Base-by-base conservation (phyloP, 2,329 filamentous ascomycete genomes). In the Penicillium sclerotiorum region DNA sequence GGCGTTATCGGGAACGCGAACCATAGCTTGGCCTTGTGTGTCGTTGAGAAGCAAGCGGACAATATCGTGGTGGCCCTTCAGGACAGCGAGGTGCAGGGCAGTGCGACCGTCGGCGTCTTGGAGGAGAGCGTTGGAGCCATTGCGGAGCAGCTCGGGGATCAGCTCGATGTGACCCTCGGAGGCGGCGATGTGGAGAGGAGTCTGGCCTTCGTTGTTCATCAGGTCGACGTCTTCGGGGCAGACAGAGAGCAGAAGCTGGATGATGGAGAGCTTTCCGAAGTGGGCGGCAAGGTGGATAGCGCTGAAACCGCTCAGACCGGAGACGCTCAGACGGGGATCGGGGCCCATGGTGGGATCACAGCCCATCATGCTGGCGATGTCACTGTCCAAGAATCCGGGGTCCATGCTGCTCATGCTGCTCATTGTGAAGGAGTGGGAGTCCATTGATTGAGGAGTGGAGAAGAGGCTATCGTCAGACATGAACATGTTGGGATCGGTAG, bases 201-300 rank as follows among this genome's bases (percentile, higher is more conserved):
- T 43, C 33, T 43, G 40, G 9, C 27, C 40, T 18, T 43, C 40
- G 40, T 43, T 27, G 12, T 43, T 43, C 18, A 32, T 17, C 5
- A 43, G 27, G 22, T 43, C 40, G 3, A 43, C 40, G 33, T 43
- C 40, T 17, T 43, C 40, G 40, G 40, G 40, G 27, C 40, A 43
- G 22, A 30, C 30, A 22, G 40, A 43, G 20, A 43, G 27, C 3
- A 43, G 20, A 23, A 43, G 40, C 12, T 30, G 40, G 22, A 43
- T 43, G 18, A 43, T 43, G 13, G 40, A 43, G 18, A 43, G 22
- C 22, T 43, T 43, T 6, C 40, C 40, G 13, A 43, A 43, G n/a
- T 43, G 20, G 4, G 40, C 40, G 8, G 40, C 40, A n/a, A 43
- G 40, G 13, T 43, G 40, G 8, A 43, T 43, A 12, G 40, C 40